phyloP scores from a whole-genome alignment of 2,329 filamentous ascomycete species.

The Aspergillus niger region DNA sequence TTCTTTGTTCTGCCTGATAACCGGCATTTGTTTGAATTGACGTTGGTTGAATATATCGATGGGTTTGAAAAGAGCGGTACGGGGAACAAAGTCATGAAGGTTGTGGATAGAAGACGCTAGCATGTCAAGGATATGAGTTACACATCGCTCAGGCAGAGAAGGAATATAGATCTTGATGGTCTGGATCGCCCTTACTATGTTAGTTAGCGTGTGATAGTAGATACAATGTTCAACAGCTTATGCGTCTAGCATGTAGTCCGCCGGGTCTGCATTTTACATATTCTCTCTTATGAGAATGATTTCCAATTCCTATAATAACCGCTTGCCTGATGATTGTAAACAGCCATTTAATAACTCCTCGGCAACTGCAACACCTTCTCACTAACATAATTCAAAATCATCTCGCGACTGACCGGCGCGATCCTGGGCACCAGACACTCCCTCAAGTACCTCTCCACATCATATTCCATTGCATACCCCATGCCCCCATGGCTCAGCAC shows the following conservation, averaged over 20 bases:
- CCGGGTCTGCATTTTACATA: too few relatives aligned
- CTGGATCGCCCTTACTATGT: neutral
- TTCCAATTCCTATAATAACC: too few relatives aligned
- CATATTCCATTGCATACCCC: conserved; percentile 65
- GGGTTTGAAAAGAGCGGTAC: conserved; percentile 24
- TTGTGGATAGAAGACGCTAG: conserved; percentile 15
- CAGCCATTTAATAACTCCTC: conserved; percentile 39
- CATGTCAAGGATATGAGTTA: too few relatives aligned
- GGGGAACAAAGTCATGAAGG: conserved; percentile 25
- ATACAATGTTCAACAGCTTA: neutral
- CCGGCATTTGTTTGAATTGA: conserved; percentile 17
- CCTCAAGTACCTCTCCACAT: conserved; percentile 62
- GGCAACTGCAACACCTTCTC: conserved; percentile 48
- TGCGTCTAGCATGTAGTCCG: neutral
- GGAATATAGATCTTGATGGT: too few relatives aligned
- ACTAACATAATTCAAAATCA: conserved; percentile 50
- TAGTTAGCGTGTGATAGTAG: neutral
- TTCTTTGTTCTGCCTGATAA: neutral
- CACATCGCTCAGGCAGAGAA: too few relatives aligned
- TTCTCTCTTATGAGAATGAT: too few relatives aligned
- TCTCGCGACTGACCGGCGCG: conserved; percentile 59
- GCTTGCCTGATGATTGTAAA: too few relatives aligned
- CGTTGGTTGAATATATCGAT: conserved; percentile 13
- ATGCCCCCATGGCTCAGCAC: conserved; percentile 62
- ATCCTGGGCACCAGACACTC: conserved; percentile 63